Base-by-base conservation (phyloP, 2,329 filamentous ascomycete species). In the Apiospora marii region DNA sequence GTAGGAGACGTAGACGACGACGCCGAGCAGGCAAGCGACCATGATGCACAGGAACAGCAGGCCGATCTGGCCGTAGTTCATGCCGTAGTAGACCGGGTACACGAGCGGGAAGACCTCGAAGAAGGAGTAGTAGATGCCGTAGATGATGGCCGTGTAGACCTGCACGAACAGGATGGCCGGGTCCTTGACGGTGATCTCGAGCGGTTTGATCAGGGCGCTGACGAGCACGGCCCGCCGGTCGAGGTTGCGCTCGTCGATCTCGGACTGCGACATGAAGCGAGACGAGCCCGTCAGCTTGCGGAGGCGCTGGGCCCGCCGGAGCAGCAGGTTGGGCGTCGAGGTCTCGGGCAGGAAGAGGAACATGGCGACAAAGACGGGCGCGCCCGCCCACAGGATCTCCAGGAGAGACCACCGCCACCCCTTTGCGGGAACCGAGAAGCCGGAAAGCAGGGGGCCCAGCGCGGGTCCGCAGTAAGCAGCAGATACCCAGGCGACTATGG, bases 1-100 rank as follows among this genome's bases (percentile, higher is more conserved):
- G 78, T 92, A 92, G 27, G 92, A 79, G 44, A 92, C 88, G 41
- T 90, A 91, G 41, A 91, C 80, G 41, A 92, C 76, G 3, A 79
- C 70, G 3, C 80, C 90, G 89, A 87, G 75, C 2, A 86, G 74
- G 71, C 83, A 84, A 12, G 83, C 82, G 8, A 87, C 81, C 30
- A 86, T 78, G 75, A 88, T 84, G 70, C 83, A 84, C 4, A 87
- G 78, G 79, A 88, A 89, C 6, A 85, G 83, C 0, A 89, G 78
- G 6, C 87, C 86, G 69, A 85, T 79, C 68, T 84, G 77, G 6
- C 86, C 85, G 2, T 86, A 77, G 72, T 80, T 84, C 81, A 90
- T 89, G 27, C 81, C 80, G 77, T 90, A 90, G 68, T 85, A 81
- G 3, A 80, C 80, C 4, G 82, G 80, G 76, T 87, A 90, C 41